phyloP scores from a whole-genome alignment of 306 rosid genomes.

The Trifolium repens region DNA sequence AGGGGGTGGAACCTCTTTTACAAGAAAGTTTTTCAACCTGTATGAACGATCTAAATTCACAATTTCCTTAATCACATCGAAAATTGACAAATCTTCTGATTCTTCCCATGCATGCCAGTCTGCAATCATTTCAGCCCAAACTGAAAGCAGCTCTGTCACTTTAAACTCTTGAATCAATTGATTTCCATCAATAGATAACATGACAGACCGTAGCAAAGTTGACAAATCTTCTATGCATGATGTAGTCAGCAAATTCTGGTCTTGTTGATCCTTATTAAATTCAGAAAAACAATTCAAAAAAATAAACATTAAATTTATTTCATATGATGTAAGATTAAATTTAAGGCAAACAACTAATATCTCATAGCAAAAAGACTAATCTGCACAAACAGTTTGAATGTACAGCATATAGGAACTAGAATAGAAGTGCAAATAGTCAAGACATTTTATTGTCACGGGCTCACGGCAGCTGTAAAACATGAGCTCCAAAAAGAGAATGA shows the following conservation, averaged over 20 bases:
- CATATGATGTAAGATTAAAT: not conserved
- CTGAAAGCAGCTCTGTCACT: conserved; percentile 68
- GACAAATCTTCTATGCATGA: conserved; percentile 79
- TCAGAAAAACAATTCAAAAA: conserved; percentile 33
- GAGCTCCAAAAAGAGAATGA: conserved; percentile 19
- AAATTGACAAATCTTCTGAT: conserved; percentile 77
- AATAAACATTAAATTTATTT: conserved; percentile 7
- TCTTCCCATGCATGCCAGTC: conserved; percentile 96
- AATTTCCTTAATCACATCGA: conserved; percentile 77
- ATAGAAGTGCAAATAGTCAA: conserved; percentile 13
- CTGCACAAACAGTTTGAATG: conserved; percentile 27
- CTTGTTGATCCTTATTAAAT: conserved; percentile 55
- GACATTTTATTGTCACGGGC: not conserved
- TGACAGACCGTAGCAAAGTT: conserved; percentile 63
- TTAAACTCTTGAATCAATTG: conserved; percentile 68
- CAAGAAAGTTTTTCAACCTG: conserved; percentile 61
- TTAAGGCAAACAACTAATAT: conserved; percentile 5
- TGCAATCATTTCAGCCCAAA: conserved; percentile 81
- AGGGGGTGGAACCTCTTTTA: conserved; percentile 65
- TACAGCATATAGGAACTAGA: conserved; percentile 21
- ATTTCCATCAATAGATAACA: conserved; percentile 64
- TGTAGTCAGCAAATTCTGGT: conserved; percentile 50
- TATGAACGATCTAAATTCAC: conserved; percentile 59
- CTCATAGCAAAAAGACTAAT: conserved; percentile 19
- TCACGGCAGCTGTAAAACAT: conserved; percentile 11